These are phyloP conservation scores for Saxophila tyrrhenica DNA, from an alignment of 495 filamentous ascomycete species.

Conservation along the genomic window DNA sequence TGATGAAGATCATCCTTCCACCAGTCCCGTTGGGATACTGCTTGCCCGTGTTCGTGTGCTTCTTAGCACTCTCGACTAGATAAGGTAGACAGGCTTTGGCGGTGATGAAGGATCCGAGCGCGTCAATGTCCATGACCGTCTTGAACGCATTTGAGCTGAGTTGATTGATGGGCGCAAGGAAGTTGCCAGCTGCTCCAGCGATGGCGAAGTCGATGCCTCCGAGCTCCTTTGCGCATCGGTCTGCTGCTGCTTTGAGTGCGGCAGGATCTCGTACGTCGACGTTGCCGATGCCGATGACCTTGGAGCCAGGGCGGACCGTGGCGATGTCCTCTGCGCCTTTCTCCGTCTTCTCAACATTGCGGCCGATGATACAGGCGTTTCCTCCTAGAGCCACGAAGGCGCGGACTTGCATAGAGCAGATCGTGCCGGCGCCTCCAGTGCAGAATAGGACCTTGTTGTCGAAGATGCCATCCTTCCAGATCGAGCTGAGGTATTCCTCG, in stretches of 20 bases:
- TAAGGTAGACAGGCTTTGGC: constrained; percentile 81
- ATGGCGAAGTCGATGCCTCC: constrained; percentile 90
- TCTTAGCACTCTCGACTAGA: constrained; percentile 57
- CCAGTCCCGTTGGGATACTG: constrained; percentile 43
- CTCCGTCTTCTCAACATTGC: constrained; percentile 84
- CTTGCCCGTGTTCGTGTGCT: constrained; percentile 42
- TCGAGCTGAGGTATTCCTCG: constrained; percentile 62
- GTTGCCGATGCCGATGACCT: constrained; percentile 72
- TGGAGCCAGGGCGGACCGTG: constrained; percentile 60
- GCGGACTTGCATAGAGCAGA: constrained; percentile 85
- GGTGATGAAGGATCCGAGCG: constrained; percentile 86
- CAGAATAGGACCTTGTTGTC: constrained; percentile 88
- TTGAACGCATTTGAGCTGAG: constrained; percentile 86
- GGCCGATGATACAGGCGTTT: constrained; percentile 85
- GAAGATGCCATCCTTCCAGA: constrained; percentile 81
- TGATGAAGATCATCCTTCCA: constrained; percentile 79
- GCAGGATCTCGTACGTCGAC: constrained; percentile 74
- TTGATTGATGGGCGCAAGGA: constrained; percentile 75
- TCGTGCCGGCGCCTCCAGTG: constrained; percentile 86
- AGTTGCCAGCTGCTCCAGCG: constrained; percentile 92
- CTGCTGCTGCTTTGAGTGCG: constrained; percentile 58
- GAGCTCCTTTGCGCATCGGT: constrained; percentile 66
- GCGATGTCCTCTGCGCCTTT: constrained; percentile 67
- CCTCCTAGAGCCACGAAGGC: constrained; percentile 85
- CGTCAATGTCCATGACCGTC: constrained; percentile 90